Evolutionary conservation across 129 eudicot species (phyloP).

Genomic region (Helichrysum umbraculigerum): DNA sequence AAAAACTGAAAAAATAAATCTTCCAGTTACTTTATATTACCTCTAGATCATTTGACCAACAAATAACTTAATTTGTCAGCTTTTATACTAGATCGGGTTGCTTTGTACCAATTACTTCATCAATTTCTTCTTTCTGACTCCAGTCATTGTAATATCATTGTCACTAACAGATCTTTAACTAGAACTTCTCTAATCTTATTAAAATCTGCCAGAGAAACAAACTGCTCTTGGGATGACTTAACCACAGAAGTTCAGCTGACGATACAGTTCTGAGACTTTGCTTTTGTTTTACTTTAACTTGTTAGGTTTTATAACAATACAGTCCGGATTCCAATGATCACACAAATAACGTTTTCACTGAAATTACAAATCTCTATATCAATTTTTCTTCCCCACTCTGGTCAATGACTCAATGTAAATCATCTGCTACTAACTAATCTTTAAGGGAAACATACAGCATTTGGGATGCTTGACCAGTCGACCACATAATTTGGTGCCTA

Average conservation of each 20-base stretch:
- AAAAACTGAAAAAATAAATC: not conserved
- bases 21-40: slow-evolving; percentile 35
- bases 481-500: slow-evolving; percentile 8
- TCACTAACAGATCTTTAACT: slow-evolving; percentile 23
- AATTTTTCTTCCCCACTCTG: slow-evolving; percentile 24
- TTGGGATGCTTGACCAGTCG: not conserved
- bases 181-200: slow-evolving; percentile 9
- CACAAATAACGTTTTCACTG: not conserved
- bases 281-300: slow-evolving; percentile 23
- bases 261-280: slow-evolving; percentile 3
- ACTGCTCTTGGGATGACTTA: slow-evolving; percentile 30
- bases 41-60: slow-evolving; percentile 31
- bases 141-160: slow-evolving; percentile 4
- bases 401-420: not conserved
- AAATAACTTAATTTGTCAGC: slow-evolving; percentile 26
- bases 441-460: slow-evolving; percentile 6
- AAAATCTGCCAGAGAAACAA: slow-evolving; percentile 11
- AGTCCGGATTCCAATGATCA: not conserved
- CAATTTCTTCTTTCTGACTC: slow-evolving; percentile 21
- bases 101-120: slow-evolving; percentile 26
- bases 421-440: slow-evolving; percentile 19
- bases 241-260: slow-evolving; percentile 30
- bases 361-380: slow-evolving; percentile 8
- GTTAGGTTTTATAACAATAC: slow-evolving; percentile 13
- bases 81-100: slow-evolving; percentile 7